phyloP scores from a whole-genome alignment of 73 alveolate genomes.

The Paramecium sonneborni region DNA sequence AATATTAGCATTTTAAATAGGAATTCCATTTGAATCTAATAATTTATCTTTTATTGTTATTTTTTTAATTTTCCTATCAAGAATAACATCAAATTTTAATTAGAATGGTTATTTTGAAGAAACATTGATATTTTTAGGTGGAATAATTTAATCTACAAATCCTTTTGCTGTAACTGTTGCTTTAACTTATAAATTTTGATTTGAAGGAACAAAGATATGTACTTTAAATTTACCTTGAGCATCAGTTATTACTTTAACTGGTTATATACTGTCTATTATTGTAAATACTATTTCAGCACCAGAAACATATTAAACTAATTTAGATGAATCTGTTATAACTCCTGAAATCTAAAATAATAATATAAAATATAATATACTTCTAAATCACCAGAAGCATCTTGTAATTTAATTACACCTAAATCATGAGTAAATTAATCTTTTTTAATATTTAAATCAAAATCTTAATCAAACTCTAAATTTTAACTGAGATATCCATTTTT shows the following conservation, averaged over 20 bases:
- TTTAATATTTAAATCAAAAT: neutral
- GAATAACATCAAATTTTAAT: neutral
- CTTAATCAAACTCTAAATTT: neutral
- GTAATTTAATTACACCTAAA: neutral
- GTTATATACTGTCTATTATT: neutral
- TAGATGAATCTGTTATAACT: neutral
- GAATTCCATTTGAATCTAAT: neutral
- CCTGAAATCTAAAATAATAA: constrained; percentile 7
- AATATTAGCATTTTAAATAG: neutral
- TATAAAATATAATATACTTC: neutral
- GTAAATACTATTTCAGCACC: neutral
- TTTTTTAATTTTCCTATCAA: neutral
- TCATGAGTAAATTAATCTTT: neutral
- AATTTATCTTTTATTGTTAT: neutral
- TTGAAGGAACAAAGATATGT: neutral
- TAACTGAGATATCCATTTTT: neutral
- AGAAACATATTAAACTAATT: neutral
- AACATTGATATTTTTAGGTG: neutral
- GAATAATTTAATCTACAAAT: neutral
- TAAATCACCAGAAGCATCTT: constrained; percentile 14
- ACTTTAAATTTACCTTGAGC: neutral
- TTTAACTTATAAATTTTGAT: neutral
- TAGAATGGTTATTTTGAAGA: neutral
- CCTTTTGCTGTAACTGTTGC: neutral
- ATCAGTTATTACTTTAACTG: neutral